Evolutionary conservation across 2,329 filamentous ascomycete species (phyloP).

Genomic region (Penicillium sp.): DNA sequence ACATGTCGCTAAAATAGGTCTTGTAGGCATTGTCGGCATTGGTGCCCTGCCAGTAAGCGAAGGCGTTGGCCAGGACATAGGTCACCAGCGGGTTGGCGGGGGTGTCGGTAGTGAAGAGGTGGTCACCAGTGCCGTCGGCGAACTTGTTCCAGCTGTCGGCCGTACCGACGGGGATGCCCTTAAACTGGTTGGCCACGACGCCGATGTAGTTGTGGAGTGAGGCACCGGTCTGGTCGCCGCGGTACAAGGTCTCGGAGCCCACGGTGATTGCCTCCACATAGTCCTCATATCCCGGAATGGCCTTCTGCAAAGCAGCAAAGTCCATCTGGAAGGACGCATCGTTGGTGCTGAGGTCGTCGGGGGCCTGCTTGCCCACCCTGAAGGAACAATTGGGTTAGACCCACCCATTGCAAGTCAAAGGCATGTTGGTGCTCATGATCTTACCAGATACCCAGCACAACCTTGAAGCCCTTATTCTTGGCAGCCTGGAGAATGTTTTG

Average conservation of each 20-base stretch:
- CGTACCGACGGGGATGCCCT: constrained; percentile 59
- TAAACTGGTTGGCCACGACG: constrained; percentile 58
- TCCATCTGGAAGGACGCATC: constrained; percentile 62
- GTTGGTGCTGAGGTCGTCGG: constrained; percentile 24
- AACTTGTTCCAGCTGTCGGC: constrained; percentile 73
- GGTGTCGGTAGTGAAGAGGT: constrained; percentile 50
- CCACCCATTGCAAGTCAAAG: not conserved
- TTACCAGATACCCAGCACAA: constrained; percentile 69
- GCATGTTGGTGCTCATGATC: no score
- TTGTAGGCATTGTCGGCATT: constrained; percentile 56
- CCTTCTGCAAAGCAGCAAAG: constrained; percentile 55
- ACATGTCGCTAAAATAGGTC: constrained; percentile 66
- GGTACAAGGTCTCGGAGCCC: constrained; percentile 68
- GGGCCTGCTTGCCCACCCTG: constrained; percentile 23
- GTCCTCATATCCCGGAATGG: constrained; percentile 48
- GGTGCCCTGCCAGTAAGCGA: constrained; percentile 70
- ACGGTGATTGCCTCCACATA: constrained; percentile 67
- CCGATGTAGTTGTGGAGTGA: constrained; percentile 61
- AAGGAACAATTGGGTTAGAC: not conserved
- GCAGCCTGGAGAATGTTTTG: constrained; percentile 64
- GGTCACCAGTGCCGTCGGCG: constrained; percentile 64
- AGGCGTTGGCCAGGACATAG: constrained; percentile 65
- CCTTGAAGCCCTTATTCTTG: constrained; percentile 62
- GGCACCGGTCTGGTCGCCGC: constrained; percentile 62
- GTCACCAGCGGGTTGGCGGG: constrained; percentile 52